These are phyloP conservation scores for Phytomonas sp. DNA, from an alignment of 208 protist genomes.

Conservation along the genomic window DNA sequence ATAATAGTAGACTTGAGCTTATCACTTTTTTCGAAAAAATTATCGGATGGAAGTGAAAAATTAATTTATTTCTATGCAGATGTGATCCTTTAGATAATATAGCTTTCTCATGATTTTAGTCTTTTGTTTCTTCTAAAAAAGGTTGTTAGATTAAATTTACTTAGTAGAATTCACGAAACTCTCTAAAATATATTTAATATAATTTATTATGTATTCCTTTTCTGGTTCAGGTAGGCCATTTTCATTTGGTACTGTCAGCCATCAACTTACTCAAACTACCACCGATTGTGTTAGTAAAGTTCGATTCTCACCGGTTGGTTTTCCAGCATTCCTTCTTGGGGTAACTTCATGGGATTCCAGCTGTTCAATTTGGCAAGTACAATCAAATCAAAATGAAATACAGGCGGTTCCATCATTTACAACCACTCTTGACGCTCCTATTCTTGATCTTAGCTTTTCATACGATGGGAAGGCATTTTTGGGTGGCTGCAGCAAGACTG, in stretches of 20 bases:
- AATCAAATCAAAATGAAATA: constrained; percentile 11
- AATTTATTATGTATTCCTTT: constrained; percentile 12
- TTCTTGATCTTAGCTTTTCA: constrained; percentile 63
- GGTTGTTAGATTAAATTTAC: background rate
- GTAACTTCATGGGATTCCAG: constrained; percentile 68
- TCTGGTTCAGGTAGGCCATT: background rate
- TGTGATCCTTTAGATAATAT: background rate
- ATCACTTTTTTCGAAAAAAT: background rate
- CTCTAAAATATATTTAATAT: background rate
- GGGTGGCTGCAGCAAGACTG: constrained; percentile 67
- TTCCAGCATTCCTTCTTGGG: constrained; percentile 48
- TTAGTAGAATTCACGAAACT: background rate
- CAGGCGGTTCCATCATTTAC: constrained; percentile 41
- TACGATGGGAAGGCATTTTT: constrained; percentile 67
- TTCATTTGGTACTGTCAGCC: constrained; percentile 7
- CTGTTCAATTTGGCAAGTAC: constrained; percentile 74
- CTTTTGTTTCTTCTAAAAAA: background rate
- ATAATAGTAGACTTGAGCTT: background rate
- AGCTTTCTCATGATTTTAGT: background rate
- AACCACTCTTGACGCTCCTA: constrained; percentile 33
- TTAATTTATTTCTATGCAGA: background rate
- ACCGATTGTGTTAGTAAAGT: constrained; percentile 60
- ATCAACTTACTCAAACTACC: constrained; percentile 47
- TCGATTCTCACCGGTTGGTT: constrained; percentile 51
- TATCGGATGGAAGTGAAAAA: background rate